phyloP scores from a whole-genome alignment of 805 yeast genomes.

The Lipomyces yamadae region DNA sequence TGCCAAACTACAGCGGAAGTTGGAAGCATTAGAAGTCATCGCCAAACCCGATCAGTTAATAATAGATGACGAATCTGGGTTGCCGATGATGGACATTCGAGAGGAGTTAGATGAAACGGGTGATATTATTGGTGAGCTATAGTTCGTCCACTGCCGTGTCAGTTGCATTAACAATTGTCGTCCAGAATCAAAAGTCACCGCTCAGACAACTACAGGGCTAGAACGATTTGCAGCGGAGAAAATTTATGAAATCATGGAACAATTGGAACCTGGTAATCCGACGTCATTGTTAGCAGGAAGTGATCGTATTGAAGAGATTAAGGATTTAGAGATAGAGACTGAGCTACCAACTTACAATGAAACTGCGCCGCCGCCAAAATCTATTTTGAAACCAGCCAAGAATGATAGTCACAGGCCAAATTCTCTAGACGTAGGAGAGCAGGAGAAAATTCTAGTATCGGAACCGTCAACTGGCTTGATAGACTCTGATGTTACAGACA shows the following conservation, averaged over 20 bases:
- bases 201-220: constrained; percentile 31
- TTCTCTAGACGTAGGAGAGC: not conserved
- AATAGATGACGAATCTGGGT: constrained; percentile 50
- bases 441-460: not conserved
- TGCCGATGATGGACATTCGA: constrained; percentile 79
- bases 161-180: not conserved
- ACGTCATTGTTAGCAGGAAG: not conserved
- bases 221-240: constrained; percentile 25
- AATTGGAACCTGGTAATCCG: not conserved
- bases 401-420: not conserved
- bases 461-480: not conserved
- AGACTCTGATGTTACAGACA: not conserved
- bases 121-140: constrained; percentile 52
- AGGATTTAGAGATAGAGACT: not conserved
- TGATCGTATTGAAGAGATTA: not conserved
- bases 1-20: constrained; percentile 22
- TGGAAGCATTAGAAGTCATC: constrained; percentile 18
- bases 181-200: constrained; percentile 19
- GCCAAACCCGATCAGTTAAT: constrained; percentile 20
- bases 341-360: not conserved
- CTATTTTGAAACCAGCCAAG: not conserved
- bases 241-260: constrained; percentile 45
- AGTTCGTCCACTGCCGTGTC: not conserved
- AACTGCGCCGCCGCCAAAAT: not conserved
- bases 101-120: constrained; percentile 89